These are phyloP conservation scores for Podospora pseudoanserina DNA, from an alignment of 495 filamentous ascomycete species.

Conservation along the genomic window DNA sequence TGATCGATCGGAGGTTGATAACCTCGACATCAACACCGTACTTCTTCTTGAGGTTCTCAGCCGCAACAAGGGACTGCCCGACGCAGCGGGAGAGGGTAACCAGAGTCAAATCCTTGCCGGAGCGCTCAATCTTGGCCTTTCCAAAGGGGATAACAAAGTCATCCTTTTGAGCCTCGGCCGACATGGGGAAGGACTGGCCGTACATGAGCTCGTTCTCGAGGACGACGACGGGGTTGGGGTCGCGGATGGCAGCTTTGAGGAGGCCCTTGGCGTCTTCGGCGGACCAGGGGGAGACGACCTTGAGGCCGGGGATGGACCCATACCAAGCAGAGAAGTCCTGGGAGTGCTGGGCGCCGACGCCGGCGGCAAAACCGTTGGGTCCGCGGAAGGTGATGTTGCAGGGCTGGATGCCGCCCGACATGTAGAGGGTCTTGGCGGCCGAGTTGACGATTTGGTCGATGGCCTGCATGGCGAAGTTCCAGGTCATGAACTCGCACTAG, in stretches of 20 bases:
- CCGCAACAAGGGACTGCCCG: slow-evolving; percentile 84
- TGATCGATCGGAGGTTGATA: slow-evolving; percentile 95
- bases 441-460: slow-evolving; percentile 99
- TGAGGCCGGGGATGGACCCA: slow-evolving; percentile 93
- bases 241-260: slow-evolving; percentile 94
- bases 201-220: slow-evolving; percentile 98
- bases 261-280: slow-evolving; percentile 97
- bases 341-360: slow-evolving; percentile 96
- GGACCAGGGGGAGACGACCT: slow-evolving; percentile 94
- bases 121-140: slow-evolving; percentile 97
- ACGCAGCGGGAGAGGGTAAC: slow-evolving; percentile 93
- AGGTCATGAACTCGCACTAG: slow-evolving; percentile 99
- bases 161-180: slow-evolving; percentile 85
- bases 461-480: slow-evolving; percentile 99
- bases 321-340: slow-evolving; percentile 99
- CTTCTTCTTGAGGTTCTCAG: slow-evolving; percentile 85
- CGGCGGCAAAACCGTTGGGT: slow-evolving; percentile 94
- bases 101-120: slow-evolving; percentile 92
- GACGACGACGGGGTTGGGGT: slow-evolving; percentile 93
- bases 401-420: slow-evolving; percentile 98
- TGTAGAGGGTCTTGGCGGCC: slow-evolving; percentile 98
- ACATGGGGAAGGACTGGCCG: slow-evolving; percentile 92
- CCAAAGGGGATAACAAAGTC: slow-evolving; percentile 96
- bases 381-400: slow-evolving; percentile 99
- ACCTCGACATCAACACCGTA: slow-evolving; percentile 96